Base-by-base conservation (phyloP, 2,329 filamentous ascomycete genomes). In the Leptographium galeiforme region DNA sequence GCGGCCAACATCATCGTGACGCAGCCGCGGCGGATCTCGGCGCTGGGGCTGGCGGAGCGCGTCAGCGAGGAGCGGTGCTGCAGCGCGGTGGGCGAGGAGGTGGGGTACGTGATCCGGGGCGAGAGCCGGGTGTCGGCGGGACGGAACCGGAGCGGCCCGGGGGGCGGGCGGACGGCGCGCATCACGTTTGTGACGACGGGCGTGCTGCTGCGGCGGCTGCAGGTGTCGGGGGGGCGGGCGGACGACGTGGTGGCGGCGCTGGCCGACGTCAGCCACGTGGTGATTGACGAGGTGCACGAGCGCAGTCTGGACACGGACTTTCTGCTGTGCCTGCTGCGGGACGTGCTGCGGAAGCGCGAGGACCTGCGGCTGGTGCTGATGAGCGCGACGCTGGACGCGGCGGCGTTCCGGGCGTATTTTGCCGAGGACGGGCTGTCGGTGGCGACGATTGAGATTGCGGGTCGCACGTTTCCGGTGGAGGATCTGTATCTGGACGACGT, bases 271-370 rank as follows among this genome's bases (percentile, higher is more conserved):
- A 96, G 87, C 60, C 93, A 98, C 64, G 81, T 98, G 8, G 86
- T 97, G 18, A 89, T 97, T 46, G 91, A 98, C 64, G 91, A 98
- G 68, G 91, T 97, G 4, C 91, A 98, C 70, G 91, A 98, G 67
- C 82, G 91, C 53, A 95, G 88, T 68, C 73, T 98, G 11, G 93
- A 97, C 63, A 96, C 90, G 0, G 91, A 98, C 65, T 96, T 98
- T 63, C 72, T 97, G 11, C 76, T 98, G 51, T 89, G 90, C 45
- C 77, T 98, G 50, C 72, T 98, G 38, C 81, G 89, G 53, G 87
- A 95, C 64, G 87, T 95, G 8, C 68, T 96, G 58, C 78, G 77
- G 55, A 74, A 76, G 59, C 78, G 87, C 49, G 78, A 86, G 46
- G 87, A 94, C 57, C 76, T 97, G 40, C 95, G 91, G 66, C 77